Evolutionary conservation across 2,329 filamentous ascomycete genomes (phyloP).

Genomic region (Madurella fahalii): DNA sequence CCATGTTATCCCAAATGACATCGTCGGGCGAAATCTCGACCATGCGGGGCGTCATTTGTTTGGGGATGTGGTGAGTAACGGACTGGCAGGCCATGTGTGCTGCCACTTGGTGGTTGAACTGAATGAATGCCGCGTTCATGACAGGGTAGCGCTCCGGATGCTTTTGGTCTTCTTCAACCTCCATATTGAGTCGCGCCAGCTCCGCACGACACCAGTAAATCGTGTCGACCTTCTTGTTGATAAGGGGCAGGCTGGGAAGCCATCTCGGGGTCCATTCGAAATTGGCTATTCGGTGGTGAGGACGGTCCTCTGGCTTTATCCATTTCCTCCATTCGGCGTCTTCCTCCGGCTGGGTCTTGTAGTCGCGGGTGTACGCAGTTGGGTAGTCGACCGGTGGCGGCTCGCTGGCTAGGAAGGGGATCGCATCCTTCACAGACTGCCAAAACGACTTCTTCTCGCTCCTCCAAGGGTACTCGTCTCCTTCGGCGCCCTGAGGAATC

Average conservation of each 20-base stretch:
- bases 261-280: conserved; percentile 56
- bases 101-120: conserved; percentile 96
- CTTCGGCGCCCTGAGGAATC: conserved; percentile 53
- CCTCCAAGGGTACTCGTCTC: conserved; percentile 40
- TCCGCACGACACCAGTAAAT: conserved; percentile 89
- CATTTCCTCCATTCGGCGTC: conserved; percentile 78
- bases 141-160: conserved; percentile 80
- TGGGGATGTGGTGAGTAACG: conserved; percentile 83
- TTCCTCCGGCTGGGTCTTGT: conserved; percentile 56
- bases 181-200: conserved; percentile 79
- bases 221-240: conserved; percentile 89
- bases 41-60: conserved; percentile 85
- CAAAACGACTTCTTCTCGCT: conserved; percentile 46
- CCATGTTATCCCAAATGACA: conserved; percentile 97
- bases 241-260: conserved; percentile 72
- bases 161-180: conserved; percentile 87
- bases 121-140: conserved; percentile 96
- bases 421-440: conserved; percentile 44
- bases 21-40: conserved; percentile 94
- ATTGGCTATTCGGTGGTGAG: conserved; percentile 71
- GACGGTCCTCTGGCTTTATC: conserved; percentile 74
- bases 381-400: conserved; percentile 55
- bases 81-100: conserved; percentile 98
- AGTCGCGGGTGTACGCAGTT: conserved; percentile 56
- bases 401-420: conserved; percentile 48